phyloP scores from a whole-genome alignment of 179 eudicot species.

The Gypsophila paniculata region DNA sequence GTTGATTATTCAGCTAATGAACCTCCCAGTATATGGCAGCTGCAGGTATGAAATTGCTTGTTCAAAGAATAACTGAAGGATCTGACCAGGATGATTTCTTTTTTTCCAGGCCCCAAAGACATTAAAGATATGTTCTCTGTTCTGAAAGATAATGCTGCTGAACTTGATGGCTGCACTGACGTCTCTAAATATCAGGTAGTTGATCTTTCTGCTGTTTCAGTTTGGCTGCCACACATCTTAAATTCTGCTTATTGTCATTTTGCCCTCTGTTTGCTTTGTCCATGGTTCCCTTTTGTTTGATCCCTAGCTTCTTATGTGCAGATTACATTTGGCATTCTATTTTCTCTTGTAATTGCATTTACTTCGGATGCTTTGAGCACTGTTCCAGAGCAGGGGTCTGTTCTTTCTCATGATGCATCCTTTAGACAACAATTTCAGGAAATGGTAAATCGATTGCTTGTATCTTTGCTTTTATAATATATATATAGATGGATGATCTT shows the following conservation, averaged over 20 bases:
- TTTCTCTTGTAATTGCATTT: slow-evolving; percentile 76
- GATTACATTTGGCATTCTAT: slow-evolving; percentile 75
- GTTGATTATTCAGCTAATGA: no score
- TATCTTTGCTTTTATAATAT: slow-evolving; percentile 4
- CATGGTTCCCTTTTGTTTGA: slow-evolving; percentile 15
- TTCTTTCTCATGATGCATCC: slow-evolving; percentile 63
- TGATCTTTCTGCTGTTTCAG: slow-evolving; percentile 9
- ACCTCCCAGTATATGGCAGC: no score
- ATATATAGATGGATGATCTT: neutral
- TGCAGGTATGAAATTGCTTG: neutral
- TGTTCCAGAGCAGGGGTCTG: slow-evolving; percentile 58
- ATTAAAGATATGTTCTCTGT: slow-evolving; percentile 62
- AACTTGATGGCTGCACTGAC: slow-evolving; percentile 49
- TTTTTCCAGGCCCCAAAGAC: slow-evolving; percentile 72
- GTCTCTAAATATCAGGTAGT: slow-evolving; percentile 72
- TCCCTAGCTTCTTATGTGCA: slow-evolving; percentile 36
- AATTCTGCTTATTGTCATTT: slow-evolving; percentile 4
- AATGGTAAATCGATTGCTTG: slow-evolving; percentile 38
- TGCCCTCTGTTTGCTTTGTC: slow-evolving; percentile 3
- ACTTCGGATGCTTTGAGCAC: slow-evolving; percentile 86
- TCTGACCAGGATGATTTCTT: neutral
- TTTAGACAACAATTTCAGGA: slow-evolving; percentile 87
- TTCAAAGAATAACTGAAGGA: neutral
- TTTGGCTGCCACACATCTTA: neutral
- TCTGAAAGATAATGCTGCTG: slow-evolving; percentile 69